Conservation (phyloP, 106 monocot genomes). For the Phalaenopsis equestris region DNA sequence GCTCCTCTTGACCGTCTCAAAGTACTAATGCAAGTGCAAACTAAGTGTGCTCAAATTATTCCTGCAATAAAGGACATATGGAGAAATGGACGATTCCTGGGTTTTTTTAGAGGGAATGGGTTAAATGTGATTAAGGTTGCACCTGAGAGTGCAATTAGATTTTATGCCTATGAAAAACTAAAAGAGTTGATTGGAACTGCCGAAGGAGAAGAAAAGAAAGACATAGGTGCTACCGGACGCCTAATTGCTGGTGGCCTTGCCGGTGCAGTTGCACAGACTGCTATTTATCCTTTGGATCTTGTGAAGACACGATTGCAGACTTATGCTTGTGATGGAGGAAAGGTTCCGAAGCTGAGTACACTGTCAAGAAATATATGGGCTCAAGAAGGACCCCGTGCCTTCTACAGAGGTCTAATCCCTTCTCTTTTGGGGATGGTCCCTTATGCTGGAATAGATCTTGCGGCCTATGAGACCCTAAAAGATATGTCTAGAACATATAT, state of each 20-base stretch:
- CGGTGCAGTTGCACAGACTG: conserved; percentile 88
- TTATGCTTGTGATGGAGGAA: conserved; percentile 35
- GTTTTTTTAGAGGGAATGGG: conserved; percentile 86
- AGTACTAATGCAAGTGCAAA: conserved; percentile 84
- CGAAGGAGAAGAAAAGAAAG: conserved; percentile 59
- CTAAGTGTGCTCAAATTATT: conserved; percentile 24
- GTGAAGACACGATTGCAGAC: conserved; percentile 87
- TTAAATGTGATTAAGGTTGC: conserved; percentile 90
- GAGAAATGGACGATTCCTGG: conserved; percentile 52
- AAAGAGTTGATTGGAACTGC: conserved; percentile 54
- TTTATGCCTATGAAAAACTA: conserved; percentile 83
- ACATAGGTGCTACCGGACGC: conserved; percentile 68
- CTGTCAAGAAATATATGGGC: conserved; percentile 75
- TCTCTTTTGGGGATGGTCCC: conserved; percentile 92
- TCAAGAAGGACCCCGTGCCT: conserved; percentile 87
- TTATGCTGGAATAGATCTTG: conserved; percentile 94
- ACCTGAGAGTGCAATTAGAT: conserved; percentile 93
- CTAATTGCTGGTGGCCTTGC: conserved; percentile 84
- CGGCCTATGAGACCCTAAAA: conserved; percentile 89
- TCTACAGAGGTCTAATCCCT: conserved; percentile 81
- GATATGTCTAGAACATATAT: conserved; percentile 75
- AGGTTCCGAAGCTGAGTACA: conserved; percentile 49
- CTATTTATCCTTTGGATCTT: conserved; percentile 92
- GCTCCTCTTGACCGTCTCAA: conserved; percentile 93
- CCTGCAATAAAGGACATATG: conserved; percentile 79